phyloP scores from a whole-genome alignment of 345 rosid genomes.

The Populus nigra region DNA sequence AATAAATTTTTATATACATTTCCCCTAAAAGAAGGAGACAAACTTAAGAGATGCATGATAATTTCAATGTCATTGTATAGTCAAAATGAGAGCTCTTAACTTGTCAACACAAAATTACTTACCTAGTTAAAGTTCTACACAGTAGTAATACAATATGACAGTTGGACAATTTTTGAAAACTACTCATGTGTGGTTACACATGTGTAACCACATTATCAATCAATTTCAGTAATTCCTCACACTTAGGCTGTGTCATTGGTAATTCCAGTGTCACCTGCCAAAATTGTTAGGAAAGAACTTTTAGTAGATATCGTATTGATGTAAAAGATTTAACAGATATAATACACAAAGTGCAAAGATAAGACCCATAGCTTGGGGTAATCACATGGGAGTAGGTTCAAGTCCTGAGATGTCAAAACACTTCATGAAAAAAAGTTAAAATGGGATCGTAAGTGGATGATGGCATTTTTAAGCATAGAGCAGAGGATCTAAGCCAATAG shows the following conservation, averaged over 20 bases:
- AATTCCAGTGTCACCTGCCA: slow-evolving; percentile 71
- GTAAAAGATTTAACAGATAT: no score
- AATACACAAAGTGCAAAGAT: no score
- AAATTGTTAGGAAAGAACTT: not conserved
- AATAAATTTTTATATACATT: not conserved
- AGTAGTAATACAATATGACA: not conserved
- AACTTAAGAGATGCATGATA: not conserved
- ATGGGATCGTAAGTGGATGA: no score
- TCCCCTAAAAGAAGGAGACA: not conserved
- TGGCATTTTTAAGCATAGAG: not conserved
- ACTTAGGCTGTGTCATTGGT: slow-evolving; percentile 40
- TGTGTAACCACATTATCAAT: slow-evolving; percentile 37
- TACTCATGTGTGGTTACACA: slow-evolving; percentile 21
- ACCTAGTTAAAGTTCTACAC: slow-evolving; percentile 16
- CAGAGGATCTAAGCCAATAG: slow-evolving; percentile 4
- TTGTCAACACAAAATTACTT: not conserved
- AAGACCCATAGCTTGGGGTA: no score
- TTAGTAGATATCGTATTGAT: not conserved
- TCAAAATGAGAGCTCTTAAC: not conserved
- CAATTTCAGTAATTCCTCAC: slow-evolving; percentile 46
- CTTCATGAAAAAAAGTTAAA: no score
- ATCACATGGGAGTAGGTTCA: no score
- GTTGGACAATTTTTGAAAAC: slow-evolving; percentile 9
- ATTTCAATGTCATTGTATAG: not conserved
- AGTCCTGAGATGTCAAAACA: no score